phyloP scores from a whole-genome alignment of 257 asterid genomes.

The Lithospermum erythrorhizon region DNA sequence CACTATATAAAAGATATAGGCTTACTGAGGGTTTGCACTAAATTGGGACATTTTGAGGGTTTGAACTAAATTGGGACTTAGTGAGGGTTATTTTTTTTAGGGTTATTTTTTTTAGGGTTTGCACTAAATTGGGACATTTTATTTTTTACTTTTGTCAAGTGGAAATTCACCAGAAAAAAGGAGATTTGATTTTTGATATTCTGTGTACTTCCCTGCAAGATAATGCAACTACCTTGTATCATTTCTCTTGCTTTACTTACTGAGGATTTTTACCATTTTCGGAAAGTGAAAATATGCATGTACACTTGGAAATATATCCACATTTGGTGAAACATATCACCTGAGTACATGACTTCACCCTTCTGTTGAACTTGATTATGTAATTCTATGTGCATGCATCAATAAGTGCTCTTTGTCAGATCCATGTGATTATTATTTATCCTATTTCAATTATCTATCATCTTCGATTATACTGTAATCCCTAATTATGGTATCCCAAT shows the following conservation, averaged over 20 bases:
- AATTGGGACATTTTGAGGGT: not conserved
- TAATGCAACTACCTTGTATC: conserved; percentile 1
- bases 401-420: not conserved
- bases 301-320: conserved; percentile 13
- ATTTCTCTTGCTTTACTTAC: conserved; percentile 1
- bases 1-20: not conserved
- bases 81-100: too few relatives aligned
- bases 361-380: conserved; percentile 29
- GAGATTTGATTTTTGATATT: not conserved
- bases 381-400: conserved; percentile 20
- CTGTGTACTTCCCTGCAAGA: conserved; percentile 10
- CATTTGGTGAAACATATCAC: conserved; percentile 20
- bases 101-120: too few relatives aligned
- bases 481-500: too few relatives aligned
- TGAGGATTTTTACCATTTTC: conserved; percentile 10
- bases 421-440: not conserved
- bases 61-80: not conserved
- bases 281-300: conserved; percentile 8
- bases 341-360: too few relatives aligned
- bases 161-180: not conserved
- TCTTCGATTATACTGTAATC: too few relatives aligned
- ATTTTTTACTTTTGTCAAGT: not conserved
- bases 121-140: not conserved
- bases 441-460: too few relatives aligned
- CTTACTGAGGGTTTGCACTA: not conserved